Conservation (phyloP, 306 rosid species). For the Heteromeles arbutifolia region DNA sequence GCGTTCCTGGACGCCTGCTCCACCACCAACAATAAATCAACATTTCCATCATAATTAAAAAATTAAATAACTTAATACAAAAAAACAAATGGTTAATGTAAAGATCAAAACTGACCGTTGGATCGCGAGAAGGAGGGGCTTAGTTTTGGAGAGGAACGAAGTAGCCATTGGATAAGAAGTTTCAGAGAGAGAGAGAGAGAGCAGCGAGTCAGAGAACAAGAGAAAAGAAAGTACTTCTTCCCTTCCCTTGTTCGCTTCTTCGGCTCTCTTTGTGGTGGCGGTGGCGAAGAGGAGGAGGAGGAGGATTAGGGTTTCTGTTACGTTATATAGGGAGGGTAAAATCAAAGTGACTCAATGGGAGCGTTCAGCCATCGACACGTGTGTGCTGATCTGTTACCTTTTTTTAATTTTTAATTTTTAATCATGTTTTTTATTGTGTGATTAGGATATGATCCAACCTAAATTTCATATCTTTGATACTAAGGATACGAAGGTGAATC, state of each 20-base stretch:
- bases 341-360: neutral
- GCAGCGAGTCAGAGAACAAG: neutral
- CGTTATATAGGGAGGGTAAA: neutral
- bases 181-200: neutral
- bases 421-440: neutral
- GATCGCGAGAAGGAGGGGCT: neutral
- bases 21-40: neutral
- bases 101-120: neutral
- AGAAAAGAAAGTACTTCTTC: neutral
- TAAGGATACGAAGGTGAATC: neutral
- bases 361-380: neutral
- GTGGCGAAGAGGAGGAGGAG: neutral
- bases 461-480: neutral
- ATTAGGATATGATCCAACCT: neutral
- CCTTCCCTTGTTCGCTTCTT: neutral
- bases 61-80: neutral
- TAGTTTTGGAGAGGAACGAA: conserved; percentile 14
- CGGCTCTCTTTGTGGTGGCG: neutral
- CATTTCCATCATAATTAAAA: no score
- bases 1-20: conserved; percentile 22
- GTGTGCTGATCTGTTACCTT: neutral
- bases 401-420: neutral
- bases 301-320: conserved; percentile 8
- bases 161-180: conserved; percentile 2
- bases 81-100: neutral